A percentile compares a stretch with the other conserved stretches of the same genome.
These are phyloP conservation scores for Capniomyces stellatus DNA, from an alignment of 371 early-diverging fungal genomes.

Conservation along the genomic window DNA sequence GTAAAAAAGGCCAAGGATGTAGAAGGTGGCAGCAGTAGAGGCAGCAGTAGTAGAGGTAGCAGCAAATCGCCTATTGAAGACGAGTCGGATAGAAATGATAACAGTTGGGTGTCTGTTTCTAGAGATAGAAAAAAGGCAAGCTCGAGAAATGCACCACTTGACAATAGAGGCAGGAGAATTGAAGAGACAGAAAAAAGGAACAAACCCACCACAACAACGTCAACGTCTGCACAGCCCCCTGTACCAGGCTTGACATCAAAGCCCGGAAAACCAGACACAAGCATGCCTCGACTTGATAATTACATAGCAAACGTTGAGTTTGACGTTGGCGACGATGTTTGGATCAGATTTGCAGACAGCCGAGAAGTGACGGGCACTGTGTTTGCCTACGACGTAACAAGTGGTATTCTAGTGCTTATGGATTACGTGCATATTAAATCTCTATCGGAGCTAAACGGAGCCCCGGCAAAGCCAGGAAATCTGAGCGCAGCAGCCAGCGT, in stretches of 20 bases:
- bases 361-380: constrained; percentile 9
- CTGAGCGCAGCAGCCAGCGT: constrained; percentile 1
- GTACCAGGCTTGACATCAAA: not conserved
- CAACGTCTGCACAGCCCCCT: not conserved
- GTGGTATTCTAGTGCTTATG: constrained; percentile 18
- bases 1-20: not conserved
- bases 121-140: not conserved
- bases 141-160: not conserved
- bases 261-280: not conserved
- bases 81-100: not conserved
- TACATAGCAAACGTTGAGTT: constrained; percentile 9
- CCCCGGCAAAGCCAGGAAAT: constrained; percentile 1
- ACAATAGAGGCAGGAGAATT: not conserved
- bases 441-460: not conserved
- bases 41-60: not conserved
- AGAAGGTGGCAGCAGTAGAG: not conserved
- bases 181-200: not conserved
- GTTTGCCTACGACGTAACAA: constrained; percentile 20
- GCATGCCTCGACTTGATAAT: not conserved
- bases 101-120: not conserved
- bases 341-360: constrained; percentile 10
- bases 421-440: not conserved
- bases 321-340: constrained; percentile 9
- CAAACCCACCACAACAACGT: not conserved
- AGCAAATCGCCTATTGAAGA: not conserved